phyloP scores from a whole-genome alignment of 257 asterid genomes.

The Mitragyna speciosa region DNA sequence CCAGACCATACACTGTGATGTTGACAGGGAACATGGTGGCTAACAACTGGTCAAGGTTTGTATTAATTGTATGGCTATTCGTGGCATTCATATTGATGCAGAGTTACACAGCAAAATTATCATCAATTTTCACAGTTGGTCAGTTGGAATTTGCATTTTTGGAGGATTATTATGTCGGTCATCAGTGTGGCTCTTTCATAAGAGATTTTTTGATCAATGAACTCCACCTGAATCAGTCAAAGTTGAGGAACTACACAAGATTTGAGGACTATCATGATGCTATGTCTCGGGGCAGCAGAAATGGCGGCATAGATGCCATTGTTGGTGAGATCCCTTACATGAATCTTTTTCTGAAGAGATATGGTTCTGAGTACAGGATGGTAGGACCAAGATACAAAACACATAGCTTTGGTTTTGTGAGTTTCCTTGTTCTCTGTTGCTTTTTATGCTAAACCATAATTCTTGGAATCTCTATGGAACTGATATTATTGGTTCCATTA shows the following conservation, averaged over 20 bases:
- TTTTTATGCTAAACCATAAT: neutral
- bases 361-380: slow-evolving; percentile 43
- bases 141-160: slow-evolving; percentile 44
- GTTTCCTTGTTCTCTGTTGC: slow-evolving; percentile 19
- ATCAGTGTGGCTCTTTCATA: slow-evolving; percentile 50
- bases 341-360: slow-evolving; percentile 42
- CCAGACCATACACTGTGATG: neutral
- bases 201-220: slow-evolving; percentile 25
- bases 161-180: slow-evolving; percentile 40
- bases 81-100: slow-evolving; percentile 61
- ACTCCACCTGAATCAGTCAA: slow-evolving; percentile 30
- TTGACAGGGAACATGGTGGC: slow-evolving; percentile 51
- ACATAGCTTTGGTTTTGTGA: slow-evolving; percentile 57
- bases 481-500: neutral
- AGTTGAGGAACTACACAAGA: slow-evolving; percentile 33
- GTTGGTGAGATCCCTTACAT: slow-evolving; percentile 57
- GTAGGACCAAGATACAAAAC: slow-evolving; percentile 47
- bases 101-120: slow-evolving; percentile 57
- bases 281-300: slow-evolving; percentile 45
- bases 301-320: slow-evolving; percentile 57
- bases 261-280: slow-evolving; percentile 33
- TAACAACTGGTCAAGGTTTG: slow-evolving; percentile 49
- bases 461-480: neutral
- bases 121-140: slow-evolving; percentile 58
- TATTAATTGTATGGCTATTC: slow-evolving; percentile 49